Percentiles rank a stretch among this genome's conserved stretches.
These are phyloP conservation scores for Cordyceps militaris DNA, from an alignment of 2,329 filamentous ascomycete species.

Conservation along the genomic window DNA sequence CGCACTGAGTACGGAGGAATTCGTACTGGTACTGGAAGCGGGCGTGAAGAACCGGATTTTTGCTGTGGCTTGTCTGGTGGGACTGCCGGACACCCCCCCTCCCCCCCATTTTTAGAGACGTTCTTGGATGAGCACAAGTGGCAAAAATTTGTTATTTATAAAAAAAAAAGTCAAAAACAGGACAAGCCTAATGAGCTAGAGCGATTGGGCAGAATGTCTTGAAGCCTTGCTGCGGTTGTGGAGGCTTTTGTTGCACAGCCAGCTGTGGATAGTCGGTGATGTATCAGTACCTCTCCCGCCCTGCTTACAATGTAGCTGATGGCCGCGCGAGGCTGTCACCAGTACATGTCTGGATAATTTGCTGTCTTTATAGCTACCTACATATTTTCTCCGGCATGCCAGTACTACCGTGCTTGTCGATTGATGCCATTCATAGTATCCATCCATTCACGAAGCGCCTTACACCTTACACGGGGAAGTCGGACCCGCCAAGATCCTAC, in stretches of 20 bases:
- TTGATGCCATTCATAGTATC: slow-evolving; percentile 5
- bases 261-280: neutral
- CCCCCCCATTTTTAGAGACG: slow-evolving; percentile 2
- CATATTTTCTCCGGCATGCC: neutral
- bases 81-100: neutral
- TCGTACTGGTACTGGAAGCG: neutral
- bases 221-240: neutral
- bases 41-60: slow-evolving; percentile 9
- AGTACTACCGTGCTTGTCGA: neutral
- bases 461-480: neutral
- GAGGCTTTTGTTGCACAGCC: neutral
- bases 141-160: too few species aligned
- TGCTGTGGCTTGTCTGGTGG: neutral
- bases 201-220: neutral
- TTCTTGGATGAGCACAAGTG: slow-evolving; percentile 5
- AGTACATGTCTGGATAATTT: slow-evolving; percentile 1
- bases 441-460: neutral
- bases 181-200: neutral
- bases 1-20: too few species aligned
- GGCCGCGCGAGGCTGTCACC: neutral
- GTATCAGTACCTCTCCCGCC: neutral
- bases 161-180: neutral
- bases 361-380: neutral
- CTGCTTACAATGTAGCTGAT: neutral
- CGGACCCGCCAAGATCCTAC: slow-evolving; percentile 6